Base-by-base conservation (phyloP, 225 moss, liverwort and hornwort species). In the Antitrichia curtipendula region DNA sequence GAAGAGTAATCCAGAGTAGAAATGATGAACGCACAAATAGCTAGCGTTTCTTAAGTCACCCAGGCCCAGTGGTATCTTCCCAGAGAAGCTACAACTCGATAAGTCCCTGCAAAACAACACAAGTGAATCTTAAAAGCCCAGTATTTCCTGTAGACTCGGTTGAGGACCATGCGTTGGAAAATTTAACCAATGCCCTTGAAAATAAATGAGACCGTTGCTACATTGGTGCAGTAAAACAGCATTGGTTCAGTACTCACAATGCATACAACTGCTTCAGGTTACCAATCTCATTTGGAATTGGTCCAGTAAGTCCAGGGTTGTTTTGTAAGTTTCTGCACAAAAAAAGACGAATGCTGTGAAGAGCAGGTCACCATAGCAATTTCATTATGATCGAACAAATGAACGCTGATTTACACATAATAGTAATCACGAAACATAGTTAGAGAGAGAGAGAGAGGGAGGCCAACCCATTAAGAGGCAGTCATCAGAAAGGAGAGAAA, bases 31-130 rank as follows among this genome's bases (percentile, higher is more conserved):
- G 77, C 69, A 93, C 93, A 93, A 80, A 63, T 88, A 91, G 75
- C 79, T 91, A 68, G 66, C 88, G 41, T 93, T 93, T 31, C 76
- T 86, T 79, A 93, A 71, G 11, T 83, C 47, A 13, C 92, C 92
- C 59, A 93, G 47, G 74, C 29, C 58, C 61, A 43, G 16, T 57
- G 93, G 93, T 68, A 93, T 93, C 22, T 45, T 79, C 76, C 91
- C 93, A 86, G 91, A 87, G 27, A 93, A 88, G 73, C 92, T 92
- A 61, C 93, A 93, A 64, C 91, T 93, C 21, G 93, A 93, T 68
- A 93, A 79, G 82, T 93, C 92, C 85, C 93, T 93, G 87, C 82
- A 91, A 77, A 78, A 64, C 40, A 53, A 54, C 82, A 85, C 68
- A 75, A 80, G 75, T 70, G 41, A 70, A 84, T 75, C 65, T 86